Evolutionary conservation across 371 early-diverging fungal species (phyloP).

Genomic region (Apophysomyces ossiformis): DNA sequence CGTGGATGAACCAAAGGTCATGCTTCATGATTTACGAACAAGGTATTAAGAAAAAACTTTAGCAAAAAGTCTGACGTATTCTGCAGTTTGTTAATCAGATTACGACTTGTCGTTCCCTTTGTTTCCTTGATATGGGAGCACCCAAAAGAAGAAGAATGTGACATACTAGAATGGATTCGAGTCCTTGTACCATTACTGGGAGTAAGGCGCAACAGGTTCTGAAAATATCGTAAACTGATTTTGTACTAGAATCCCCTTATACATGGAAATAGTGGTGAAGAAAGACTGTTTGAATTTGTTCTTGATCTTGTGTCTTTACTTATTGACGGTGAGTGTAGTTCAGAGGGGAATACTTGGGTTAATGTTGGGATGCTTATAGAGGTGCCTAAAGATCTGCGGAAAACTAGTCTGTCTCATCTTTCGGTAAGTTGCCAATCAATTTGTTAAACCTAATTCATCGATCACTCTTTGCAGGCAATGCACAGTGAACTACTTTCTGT

Average conservation of each 20-base stretch:
- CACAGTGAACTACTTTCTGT: constrained; percentile 46
- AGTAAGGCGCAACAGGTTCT: constrained; percentile 29
- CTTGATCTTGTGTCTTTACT: constrained; percentile 63
- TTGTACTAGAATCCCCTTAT: constrained; percentile 52
- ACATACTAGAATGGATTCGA: constrained; percentile 49
- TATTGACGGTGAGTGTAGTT: constrained; percentile 51
- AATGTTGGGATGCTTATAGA: constrained; percentile 24
- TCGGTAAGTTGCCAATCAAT: constrained; percentile 26
- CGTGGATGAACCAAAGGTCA: constrained; percentile 18
- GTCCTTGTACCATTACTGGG: constrained; percentile 41
- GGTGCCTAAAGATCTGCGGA: constrained; percentile 42
- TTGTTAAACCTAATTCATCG: background rate
- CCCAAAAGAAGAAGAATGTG: constrained; percentile 53
- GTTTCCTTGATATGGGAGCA: constrained; percentile 63
- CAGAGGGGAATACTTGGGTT: background rate
- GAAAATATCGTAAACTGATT: background rate
- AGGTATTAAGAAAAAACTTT: constrained; percentile 26
- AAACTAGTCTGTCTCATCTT: constrained; percentile 34
- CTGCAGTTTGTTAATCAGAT: constrained; percentile 46
- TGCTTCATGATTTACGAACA: constrained; percentile 50
- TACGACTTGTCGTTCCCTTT: constrained; percentile 59
- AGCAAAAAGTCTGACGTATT: background rate
- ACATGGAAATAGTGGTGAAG: constrained; percentile 68
- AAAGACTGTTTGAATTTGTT: constrained; percentile 63
- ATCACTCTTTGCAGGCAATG: constrained; percentile 29